Base-by-base conservation (phyloP, 2,329 filamentous ascomycete genomes). In the Pseudopyricularia javanii region DNA sequence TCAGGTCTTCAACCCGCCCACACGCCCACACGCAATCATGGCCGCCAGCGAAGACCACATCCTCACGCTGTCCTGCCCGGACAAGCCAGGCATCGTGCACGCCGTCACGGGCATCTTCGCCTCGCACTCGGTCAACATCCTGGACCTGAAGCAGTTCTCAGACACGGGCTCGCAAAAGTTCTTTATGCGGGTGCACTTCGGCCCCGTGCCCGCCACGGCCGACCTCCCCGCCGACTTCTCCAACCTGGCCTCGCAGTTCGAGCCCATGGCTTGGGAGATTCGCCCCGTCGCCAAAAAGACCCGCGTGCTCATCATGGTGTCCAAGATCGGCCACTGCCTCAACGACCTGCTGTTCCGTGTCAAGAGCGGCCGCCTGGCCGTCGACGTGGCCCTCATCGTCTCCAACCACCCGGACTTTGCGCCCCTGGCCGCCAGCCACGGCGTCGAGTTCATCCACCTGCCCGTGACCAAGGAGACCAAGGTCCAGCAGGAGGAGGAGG, bases 141-240 rank as follows among this genome's bases (percentile, higher is more conserved):
- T 91, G 58, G 86, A 93, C 69, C 79, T 90, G 58, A 87, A 90
- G 70, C 88, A 93, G 70, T 93, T 88, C 74, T 86, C 82, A 43
- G 88, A 91, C 68, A 80, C 82, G 26, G 78, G 74, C 24, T 86
- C 83, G 20, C 72, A 86, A 64, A 84, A 78, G 54, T 93, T 93
- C 74, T 93, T 93, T 72, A 91, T 93, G 88, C 80, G 88, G 64
- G 86, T 91, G 60, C 87, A 91, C 68, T 91, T 91, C 61, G 84
- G 81, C 9, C 79, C 85, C 55, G 74, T 73, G 6, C 66, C 74
- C 56, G 78, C 73, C 49, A 72, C 72, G 20, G 68, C 77, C 57
- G 71, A 89, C 49, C 66, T 63, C 7, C 66, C 64, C 53, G 75
- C 79, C 7, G 73, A 82, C 26, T 79, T 88, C 69, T 63, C 30